Evolutionary conservation across 2,329 filamentous ascomycete species (phyloP), one percentile per base, ranked within the genome.

Genomic region (Arthrobotrys sinensis): DNA sequence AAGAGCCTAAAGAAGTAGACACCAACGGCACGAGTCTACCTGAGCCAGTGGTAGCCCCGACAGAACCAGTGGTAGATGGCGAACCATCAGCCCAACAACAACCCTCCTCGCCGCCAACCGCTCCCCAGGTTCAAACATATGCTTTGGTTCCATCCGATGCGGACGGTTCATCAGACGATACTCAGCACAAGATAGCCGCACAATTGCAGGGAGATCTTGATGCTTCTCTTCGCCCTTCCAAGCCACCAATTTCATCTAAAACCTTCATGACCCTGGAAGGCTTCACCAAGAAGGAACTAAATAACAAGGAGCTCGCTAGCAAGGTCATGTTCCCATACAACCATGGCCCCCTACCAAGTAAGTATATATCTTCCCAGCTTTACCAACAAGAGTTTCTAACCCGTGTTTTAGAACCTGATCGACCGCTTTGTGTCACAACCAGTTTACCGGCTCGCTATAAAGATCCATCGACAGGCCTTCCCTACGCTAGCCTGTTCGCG

Each of bases 381-480:
- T 14, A n/a, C 6, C 16, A 38, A 48, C n/a, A 63, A 21, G 45
- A 34, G 45, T 55, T 48, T 82, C 73, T 57, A 78, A 68, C 48
- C 10, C 8, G 34, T 21, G 24, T 60, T 66, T 46, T 66, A 80
- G 80, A 83, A 81, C 79, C 82, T 82, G 73, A 83, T 67, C 80
- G 80, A 28, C 80, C 80, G 52, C 86, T 91, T 36, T 99, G 96
- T 84, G 91, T 91, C 60, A 94, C 98, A 83, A 97, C 93, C 0
- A 92, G 91, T 82, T 89, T 91, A 66, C 89, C 91, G 3, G 96
- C 95, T 11, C 90, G 90, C 68, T 98, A 96, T 84, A 89, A 91
- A 24, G 96, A 99, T 83, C 93, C 94, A 0, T 88, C 89, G 81
- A 98, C 95, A 0, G 92, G 93, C 0, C 87, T 98, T 14, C 90